phyloP scores from a whole-genome alignment of 1,284 basidiomycete species.

The Rhodotorula sp. region DNA sequence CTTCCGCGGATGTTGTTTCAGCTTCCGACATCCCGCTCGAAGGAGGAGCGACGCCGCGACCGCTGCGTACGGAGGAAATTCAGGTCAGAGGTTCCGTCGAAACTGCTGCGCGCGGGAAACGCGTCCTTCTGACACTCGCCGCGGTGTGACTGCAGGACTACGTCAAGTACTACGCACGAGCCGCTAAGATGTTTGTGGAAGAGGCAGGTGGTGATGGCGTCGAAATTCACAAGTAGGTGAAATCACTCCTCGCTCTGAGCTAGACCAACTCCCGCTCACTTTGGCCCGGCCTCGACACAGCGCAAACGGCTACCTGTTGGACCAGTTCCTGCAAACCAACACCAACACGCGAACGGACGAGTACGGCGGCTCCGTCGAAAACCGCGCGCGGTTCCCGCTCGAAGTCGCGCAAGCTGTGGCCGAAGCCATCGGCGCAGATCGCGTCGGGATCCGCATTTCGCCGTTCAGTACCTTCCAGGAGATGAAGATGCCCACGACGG shows the following conservation, averaged over 20 bases:
- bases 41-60: conserved; percentile 47
- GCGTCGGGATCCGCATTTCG: conserved; percentile 57
- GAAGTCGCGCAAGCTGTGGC: conserved; percentile 56
- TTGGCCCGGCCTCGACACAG: not conserved
- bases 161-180: conserved; percentile 54
- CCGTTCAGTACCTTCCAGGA: conserved; percentile 51
- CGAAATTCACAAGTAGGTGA: conserved; percentile 57
- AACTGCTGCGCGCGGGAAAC: too few relatives aligned
- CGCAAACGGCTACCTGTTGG: conserved; percentile 55
- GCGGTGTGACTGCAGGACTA: conserved; percentile 41
- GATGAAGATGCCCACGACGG: conserved; percentile 26
- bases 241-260: too few relatives aligned
- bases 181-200: conserved; percentile 57
- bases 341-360: conserved; percentile 60
- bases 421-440: conserved; percentile 57
- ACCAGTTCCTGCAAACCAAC: conserved; percentile 56
- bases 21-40: conserved; percentile 50
- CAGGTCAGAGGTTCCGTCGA: conserved; percentile 19
- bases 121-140: not conserved
- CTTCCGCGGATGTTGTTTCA: conserved; percentile 48
- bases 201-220: conserved; percentile 66
- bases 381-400: conserved; percentile 57
- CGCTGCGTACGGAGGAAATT: conserved; percentile 44
- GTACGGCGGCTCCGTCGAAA: conserved; percentile 61
- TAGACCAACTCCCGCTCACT: too few relatives aligned